Evolutionary conservation across 106 monocot genomes (phyloP), one percentile per base, ranked within the genome.

Genomic region (Dendrobium catenatum): DNA sequence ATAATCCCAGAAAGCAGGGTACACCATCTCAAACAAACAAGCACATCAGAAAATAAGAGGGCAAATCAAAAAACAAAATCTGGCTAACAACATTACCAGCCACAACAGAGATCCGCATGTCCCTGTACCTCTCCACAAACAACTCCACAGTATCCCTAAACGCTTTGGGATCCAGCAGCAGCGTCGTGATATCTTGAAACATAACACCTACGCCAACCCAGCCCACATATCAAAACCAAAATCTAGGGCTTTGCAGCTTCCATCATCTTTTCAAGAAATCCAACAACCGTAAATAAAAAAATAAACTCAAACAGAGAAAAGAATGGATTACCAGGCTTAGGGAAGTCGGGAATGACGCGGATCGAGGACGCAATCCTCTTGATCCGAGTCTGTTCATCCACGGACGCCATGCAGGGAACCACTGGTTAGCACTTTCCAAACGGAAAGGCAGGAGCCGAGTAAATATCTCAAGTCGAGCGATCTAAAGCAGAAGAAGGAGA

Each of bases 291-390:
- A 72, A 59, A 4, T 61, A 29, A 55, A 56, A 73, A 18, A 47
- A 26, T 26, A 48, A 68, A 46, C 16, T 18, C 17, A 24, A 72
- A 42, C 29, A 40, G n/a, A 46, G 64, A 64, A 78, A 70, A 37
- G 24, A 17, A 24, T 4, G 70, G 13, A 10, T 41, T 44, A 87
- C 90, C 90, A 29, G 87, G 85, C 73, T 90, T 90, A 20, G 90
- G 90, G 80, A 92, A 92, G 84, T 92, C 72, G 51, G 92, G 92
- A 78, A 92, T 87, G 76, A 86, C 89, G 59, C 92, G 92, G 61
- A 92, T 92, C 43, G 92, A 76, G 26, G 85, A 82, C 9, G 89
- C 81, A 77, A 92, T 92, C 82, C 81, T 72, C 24, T 73, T 42
- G 72, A 89, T 68, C 11, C 92, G 89, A 55, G 33, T 56, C 44